phyloP scores from a whole-genome alignment of 1,284 basidiomycete species.

The Trichosporon sp. region DNA sequence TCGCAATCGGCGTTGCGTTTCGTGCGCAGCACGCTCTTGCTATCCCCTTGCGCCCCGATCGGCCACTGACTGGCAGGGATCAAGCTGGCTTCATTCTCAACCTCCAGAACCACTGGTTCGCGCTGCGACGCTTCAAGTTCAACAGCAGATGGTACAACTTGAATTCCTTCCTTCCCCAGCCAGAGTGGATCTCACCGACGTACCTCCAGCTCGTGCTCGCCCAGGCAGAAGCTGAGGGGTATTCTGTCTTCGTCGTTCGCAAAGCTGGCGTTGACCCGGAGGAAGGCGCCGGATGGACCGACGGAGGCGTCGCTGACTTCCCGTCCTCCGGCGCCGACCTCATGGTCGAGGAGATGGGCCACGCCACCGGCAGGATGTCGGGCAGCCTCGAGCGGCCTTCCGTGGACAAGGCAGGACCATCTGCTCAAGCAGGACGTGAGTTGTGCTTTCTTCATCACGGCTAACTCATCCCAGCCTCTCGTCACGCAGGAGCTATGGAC shows the following conservation, averaged over 20 bases:
- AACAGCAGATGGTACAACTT: constrained; percentile 79
- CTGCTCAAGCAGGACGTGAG: constrained; percentile 18
- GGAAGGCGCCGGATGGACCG: constrained; percentile 40
- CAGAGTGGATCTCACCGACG: constrained; percentile 75
- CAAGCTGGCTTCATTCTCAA: constrained; percentile 87
- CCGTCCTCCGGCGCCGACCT: constrained; percentile 42
- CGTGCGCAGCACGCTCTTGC: not conserved
- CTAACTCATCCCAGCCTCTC: constrained; percentile 16
- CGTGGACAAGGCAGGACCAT: not conserved
- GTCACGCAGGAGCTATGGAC: constrained; percentile 9
- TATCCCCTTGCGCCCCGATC: no score
- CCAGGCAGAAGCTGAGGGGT: constrained; percentile 81
- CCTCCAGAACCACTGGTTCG: constrained; percentile 80
- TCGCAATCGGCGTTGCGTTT: not conserved
- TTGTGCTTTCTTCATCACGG: not conserved
- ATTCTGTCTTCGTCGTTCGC: constrained; percentile 77
- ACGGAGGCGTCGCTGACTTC: constrained; percentile 38
- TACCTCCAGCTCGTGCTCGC: constrained; percentile 81
- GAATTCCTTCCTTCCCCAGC: constrained; percentile 65
- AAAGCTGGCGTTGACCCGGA: constrained; percentile 23
- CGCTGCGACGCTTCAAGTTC: constrained; percentile 66
- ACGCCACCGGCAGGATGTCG: constrained; percentile 29
- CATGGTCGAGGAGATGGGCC: constrained; percentile 40
- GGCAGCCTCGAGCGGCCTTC: not conserved
- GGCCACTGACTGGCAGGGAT: constrained; percentile 54